A percentile compares a stretch with the other conserved stretches of the same genome.
Evolutionary conservation across 106 monocot species (phyloP).

Genomic region (Acorus gramineus): DNA sequence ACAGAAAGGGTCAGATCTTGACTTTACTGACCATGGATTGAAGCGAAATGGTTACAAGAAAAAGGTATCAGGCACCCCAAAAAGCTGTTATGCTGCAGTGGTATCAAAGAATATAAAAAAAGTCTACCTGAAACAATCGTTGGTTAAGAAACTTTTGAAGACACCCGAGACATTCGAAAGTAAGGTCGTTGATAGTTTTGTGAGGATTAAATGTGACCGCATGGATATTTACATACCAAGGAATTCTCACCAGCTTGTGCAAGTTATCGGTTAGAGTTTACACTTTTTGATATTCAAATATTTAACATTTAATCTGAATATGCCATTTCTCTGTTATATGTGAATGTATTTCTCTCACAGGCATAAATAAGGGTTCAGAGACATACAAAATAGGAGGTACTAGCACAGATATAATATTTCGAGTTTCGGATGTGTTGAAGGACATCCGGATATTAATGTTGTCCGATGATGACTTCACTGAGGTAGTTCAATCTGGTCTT

Average conservation of each 20-base stretch:
- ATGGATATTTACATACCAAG: conserved; percentile 30
- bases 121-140: conserved; percentile 54
- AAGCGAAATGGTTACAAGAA: conserved; percentile 11
- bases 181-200: conserved; percentile 76
- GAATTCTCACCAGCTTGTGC: conserved; percentile 48
- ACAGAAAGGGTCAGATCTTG: conserved; percentile 12
- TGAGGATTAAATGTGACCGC: conserved; percentile 61
- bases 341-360: conserved; percentile 12
- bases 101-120: conserved; percentile 53
- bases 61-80: conserved; percentile 10
- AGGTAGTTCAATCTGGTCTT: conserved; percentile 35
- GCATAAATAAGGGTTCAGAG: conserved; percentile 37
- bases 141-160: conserved; percentile 48
- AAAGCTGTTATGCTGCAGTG: conserved; percentile 48
- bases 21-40: conserved; percentile 3
- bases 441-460: conserved; percentile 59
- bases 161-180: conserved; percentile 47
- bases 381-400: conserved; percentile 44
- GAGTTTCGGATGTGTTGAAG: conserved; percentile 41
- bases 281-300: too few relatives aligned
- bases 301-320: too few relatives aligned
- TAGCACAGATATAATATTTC: conserved; percentile 42
- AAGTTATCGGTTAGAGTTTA: conserved; percentile 44
- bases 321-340: too few relatives aligned
- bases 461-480: conserved; percentile 73